Percentiles rank a stretch among this genome's conserved stretches.
phyloP scores from a whole-genome alignment of 805 yeast genomes.

The Tetrapisispora pingtungensis region DNA sequence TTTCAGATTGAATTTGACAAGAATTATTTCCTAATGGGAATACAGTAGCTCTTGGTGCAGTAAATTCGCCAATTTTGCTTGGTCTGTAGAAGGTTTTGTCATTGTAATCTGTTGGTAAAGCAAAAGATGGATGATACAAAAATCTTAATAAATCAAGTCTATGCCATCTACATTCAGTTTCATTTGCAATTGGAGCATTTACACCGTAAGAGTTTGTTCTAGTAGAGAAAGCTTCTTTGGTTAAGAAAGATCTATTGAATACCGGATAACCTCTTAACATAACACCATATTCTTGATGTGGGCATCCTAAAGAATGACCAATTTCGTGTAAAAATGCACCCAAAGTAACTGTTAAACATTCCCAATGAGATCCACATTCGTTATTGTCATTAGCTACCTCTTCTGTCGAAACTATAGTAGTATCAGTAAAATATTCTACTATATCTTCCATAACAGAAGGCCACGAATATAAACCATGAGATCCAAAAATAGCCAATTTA shows the following conservation, averaged over 20 bases:
- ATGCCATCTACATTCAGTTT: slow-evolving; percentile 81
- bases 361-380: slow-evolving; percentile 85
- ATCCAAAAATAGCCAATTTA: slow-evolving; percentile 83
- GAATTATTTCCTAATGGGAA: slow-evolving; percentile 37
- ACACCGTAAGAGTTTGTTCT: slow-evolving; percentile 43
- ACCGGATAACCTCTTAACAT: slow-evolving; percentile 82
- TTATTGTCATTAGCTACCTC: slow-evolving; percentile 88
- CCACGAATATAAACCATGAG: slow-evolving; percentile 88
- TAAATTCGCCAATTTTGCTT: slow-evolving; percentile 26
- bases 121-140: slow-evolving; percentile 70
- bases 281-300: slow-evolving; percentile 83
- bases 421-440: slow-evolving; percentile 58
- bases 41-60: slow-evolving; percentile 31
- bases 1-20: slow-evolving; percentile 39
- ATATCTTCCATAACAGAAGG: slow-evolving; percentile 74
- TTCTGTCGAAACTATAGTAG: slow-evolving; percentile 45
- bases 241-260: slow-evolving; percentile 71
- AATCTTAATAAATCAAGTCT: slow-evolving; percentile 69
- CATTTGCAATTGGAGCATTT: slow-evolving; percentile 38
- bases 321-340: slow-evolving; percentile 96
- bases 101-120: slow-evolving; percentile 51
- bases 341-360: slow-evolving; percentile 69
- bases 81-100: slow-evolving; percentile 35
- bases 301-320: slow-evolving; percentile 85
- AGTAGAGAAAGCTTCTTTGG: slow-evolving; percentile 51